Evolutionary conservation across 2,329 filamentous ascomycete species (phyloP).

Genomic region (Ophiostoma sp.): DNA sequence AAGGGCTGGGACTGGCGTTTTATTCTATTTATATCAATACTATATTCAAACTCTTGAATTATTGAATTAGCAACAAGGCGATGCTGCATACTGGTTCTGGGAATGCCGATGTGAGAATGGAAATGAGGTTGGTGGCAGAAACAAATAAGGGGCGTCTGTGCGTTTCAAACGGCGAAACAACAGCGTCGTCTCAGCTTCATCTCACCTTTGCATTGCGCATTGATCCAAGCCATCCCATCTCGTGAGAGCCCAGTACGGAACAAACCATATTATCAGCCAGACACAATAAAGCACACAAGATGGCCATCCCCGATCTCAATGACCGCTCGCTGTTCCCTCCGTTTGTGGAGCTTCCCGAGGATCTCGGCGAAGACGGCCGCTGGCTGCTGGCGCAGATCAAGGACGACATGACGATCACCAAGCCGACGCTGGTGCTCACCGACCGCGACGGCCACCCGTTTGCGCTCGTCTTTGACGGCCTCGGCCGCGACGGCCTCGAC

Average conservation of each 20-base stretch:
- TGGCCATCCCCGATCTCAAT: conserved; percentile 33
- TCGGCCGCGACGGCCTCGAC: conserved; percentile 34
- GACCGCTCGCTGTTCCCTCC: conserved; percentile 34
- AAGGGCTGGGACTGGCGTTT: neutral
- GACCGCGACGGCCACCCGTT: conserved; percentile 40
- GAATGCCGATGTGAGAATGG: neutral
- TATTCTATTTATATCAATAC: neutral
- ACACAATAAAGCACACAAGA: neutral
- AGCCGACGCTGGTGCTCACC: conserved; percentile 43
- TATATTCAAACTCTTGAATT: neutral
- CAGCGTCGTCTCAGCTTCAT: neutral
- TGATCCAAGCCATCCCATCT: too few relatives aligned
- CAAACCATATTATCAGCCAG: neutral
- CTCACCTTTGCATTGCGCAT: too few relatives aligned
- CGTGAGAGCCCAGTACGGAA: too few relatives aligned
- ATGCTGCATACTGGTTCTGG: neutral
- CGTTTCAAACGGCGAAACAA: conserved; percentile 18
- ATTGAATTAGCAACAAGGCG: neutral
- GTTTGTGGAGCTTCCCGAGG: conserved; percentile 32
- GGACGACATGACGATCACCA: conserved; percentile 45
- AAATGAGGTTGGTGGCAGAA: neutral
- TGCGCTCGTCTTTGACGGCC: conserved; percentile 43
- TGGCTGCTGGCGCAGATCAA: conserved; percentile 42
- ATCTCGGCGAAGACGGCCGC: conserved; percentile 11
- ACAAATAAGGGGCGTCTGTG: conserved; percentile 12